Conservation (phyloP, 176 grass and related monocot genomes). For the Cenchrus americanus region DNA sequence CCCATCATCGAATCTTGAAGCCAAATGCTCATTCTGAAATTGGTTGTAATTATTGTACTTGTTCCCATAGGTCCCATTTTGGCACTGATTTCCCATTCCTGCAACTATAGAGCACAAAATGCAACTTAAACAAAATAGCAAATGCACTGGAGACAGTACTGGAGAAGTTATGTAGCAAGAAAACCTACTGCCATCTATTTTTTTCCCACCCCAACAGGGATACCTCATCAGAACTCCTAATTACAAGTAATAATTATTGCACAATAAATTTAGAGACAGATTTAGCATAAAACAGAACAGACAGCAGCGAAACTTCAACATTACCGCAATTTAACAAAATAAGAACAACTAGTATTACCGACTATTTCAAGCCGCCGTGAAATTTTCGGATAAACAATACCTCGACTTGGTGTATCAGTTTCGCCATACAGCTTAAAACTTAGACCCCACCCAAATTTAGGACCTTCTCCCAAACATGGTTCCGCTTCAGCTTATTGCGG, state of each 20-base stretch:
- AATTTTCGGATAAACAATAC: background rate
- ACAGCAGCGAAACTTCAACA: background rate
- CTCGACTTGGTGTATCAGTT: background rate
- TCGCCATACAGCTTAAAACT: background rate
- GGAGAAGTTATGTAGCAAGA: background rate
- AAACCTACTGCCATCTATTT: background rate
- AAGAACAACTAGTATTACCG: background rate
- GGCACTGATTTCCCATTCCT: conserved; percentile 44
- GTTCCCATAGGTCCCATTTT: conserved; percentile 38
- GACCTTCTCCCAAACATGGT: background rate
- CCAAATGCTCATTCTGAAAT: conserved; percentile 12
- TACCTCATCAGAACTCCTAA: background rate
- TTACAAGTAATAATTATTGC: background rate
- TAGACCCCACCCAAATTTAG: background rate
- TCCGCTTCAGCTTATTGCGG: background rate
- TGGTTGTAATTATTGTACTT: conserved; percentile 24
- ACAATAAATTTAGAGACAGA: background rate
- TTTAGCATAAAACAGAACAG: background rate
- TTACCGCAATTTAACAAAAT: background rate
- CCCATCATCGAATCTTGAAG: conserved; percentile 15
- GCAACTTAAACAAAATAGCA: background rate
- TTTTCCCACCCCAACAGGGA: background rate
- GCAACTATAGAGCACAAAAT: background rate
- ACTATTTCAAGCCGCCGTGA: background rate
- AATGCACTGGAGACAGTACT: background rate